Percentiles rank a stretch among this genome's conserved stretches.
phyloP scores from a whole-genome alignment of 768 basidiomycete species.

The Auriculariales sp. region DNA sequence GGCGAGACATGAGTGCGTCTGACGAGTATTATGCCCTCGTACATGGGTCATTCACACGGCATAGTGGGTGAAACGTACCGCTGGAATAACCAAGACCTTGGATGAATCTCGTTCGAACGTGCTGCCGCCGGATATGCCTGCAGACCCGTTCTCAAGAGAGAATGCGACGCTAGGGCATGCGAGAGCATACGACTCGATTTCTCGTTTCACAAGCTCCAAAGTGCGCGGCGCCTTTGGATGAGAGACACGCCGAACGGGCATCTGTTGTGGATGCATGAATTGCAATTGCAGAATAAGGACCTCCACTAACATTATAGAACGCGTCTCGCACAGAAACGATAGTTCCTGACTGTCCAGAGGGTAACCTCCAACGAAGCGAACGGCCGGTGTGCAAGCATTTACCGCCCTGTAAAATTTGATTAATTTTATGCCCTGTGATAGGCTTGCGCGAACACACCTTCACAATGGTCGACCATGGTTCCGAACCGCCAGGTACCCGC shows the following conservation, averaged over 20 bases:
- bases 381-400: slow-evolving; percentile 54
- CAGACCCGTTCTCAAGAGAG: slow-evolving; percentile 40
- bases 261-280: slow-evolving; percentile 29
- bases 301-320: slow-evolving; percentile 63
- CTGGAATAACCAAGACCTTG: slow-evolving; percentile 46
- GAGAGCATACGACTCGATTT: slow-evolving; percentile 60
- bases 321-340: slow-evolving; percentile 75
- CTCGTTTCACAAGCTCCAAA: slow-evolving; percentile 50
- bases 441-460: slow-evolving; percentile 34
- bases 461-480: slow-evolving; percentile 63
- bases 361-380: slow-evolving; percentile 44
- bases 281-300: slow-evolving; percentile 1
- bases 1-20: slow-evolving; percentile 52
- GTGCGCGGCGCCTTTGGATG: slow-evolving; percentile 47
- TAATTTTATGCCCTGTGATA: slow-evolving; percentile 1
- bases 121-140: slow-evolving; percentile 10
- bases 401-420: slow-evolving; percentile 34
- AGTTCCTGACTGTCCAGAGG: slow-evolving; percentile 62
- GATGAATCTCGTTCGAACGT: too few relatives aligned
- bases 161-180: slow-evolving; percentile 60
- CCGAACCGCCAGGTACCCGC: slow-evolving; percentile 39
- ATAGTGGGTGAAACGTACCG: slow-evolving; percentile 28
- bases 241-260: slow-evolving; percentile 66
- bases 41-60: background rate
- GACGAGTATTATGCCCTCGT: background rate